Percentiles rank a stretch among this genome's conserved stretches.
Conservation (phyloP, 305 asterid genomes). For the Ajuga reptans region DNA sequence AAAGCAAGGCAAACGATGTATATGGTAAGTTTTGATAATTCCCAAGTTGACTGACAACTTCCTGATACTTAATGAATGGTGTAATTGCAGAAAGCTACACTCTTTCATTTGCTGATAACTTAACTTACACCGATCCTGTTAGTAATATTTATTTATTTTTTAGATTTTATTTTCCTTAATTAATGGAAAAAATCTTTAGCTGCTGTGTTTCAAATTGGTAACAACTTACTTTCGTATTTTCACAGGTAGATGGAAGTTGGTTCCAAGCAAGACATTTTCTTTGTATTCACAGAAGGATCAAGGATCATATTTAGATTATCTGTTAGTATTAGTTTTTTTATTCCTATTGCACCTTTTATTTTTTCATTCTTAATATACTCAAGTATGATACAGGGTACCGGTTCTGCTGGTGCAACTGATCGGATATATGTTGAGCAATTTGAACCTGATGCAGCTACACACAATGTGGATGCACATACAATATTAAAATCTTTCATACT, state of each 20-base stretch:
- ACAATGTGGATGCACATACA: conserved; percentile 69
- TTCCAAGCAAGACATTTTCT: conserved; percentile 79
- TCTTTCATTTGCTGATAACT: conserved; percentile 87
- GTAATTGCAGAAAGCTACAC: conserved; percentile 54
- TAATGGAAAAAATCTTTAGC: not conserved
- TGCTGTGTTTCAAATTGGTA: not conserved
- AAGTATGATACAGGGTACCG: conserved; percentile 59
- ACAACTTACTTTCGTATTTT: conserved; percentile 7
- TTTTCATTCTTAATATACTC: conserved; percentile 17
- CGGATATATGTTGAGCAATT: conserved; percentile 76
- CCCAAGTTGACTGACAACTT: not conserved
- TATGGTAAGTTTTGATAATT: conserved; percentile 44
- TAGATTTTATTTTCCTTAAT: conserved; percentile 4
- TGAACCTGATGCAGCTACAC: conserved; percentile 75
- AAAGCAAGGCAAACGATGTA: conserved; percentile 62
- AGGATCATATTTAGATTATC: conserved; percentile 86
- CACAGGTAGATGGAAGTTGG: conserved; percentile 89
- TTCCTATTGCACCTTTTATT: not conserved
- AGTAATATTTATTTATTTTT: conserved; percentile 32
- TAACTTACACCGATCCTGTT: conserved; percentile 88
- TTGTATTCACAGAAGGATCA: conserved; percentile 84
- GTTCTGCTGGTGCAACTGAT: conserved; percentile 94
- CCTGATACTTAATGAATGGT: conserved; percentile 12
- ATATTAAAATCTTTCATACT: conserved; percentile 76
- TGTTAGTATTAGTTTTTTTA: conserved; percentile 36